These are phyloP conservation scores for Phoenix roebelenii DNA, from an alignment of 176 grass and related monocot genomes.

Conservation along the genomic window DNA sequence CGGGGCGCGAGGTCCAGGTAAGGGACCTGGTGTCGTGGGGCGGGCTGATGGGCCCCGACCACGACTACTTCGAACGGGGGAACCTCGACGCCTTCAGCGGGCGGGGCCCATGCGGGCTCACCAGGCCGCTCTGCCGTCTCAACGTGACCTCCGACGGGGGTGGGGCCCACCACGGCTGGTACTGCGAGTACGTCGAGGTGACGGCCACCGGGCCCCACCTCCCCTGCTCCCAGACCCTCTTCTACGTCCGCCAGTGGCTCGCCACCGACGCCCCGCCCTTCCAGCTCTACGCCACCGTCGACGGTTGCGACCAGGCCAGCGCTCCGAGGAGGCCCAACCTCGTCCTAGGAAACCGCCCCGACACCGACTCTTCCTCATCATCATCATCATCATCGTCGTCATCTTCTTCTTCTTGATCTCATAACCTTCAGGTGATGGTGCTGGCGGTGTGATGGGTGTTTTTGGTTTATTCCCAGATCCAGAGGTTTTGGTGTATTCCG, in stretches of 20 bases:
- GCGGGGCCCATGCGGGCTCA: constrained; percentile 10
- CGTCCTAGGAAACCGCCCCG: no score
- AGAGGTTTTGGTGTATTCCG: no score
- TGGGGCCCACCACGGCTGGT: constrained; percentile 39
- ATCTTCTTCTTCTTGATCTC: no score
- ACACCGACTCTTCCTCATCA: no score
- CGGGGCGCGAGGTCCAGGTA: constrained; percentile 11
- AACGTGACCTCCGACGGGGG: constrained; percentile 39
- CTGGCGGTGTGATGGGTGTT: no score
- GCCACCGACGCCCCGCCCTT: constrained; percentile 35
- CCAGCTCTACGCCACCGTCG: constrained; percentile 25
- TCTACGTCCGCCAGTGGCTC: constrained; percentile 37
- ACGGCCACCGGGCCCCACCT: constrained; percentile 22
- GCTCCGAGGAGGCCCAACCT: background rate
- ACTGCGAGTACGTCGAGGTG: constrained; percentile 24
- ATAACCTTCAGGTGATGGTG: no score
- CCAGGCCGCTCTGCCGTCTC: constrained; percentile 17
- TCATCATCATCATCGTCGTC: no score
- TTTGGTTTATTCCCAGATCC: no score
- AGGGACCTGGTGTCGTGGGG: constrained; percentile 22
- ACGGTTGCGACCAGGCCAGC: constrained; percentile 1
- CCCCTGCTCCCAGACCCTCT: constrained; percentile 15
- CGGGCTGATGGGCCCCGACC: constrained; percentile 16
- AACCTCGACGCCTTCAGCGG: constrained; percentile 34
- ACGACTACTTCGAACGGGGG: constrained; percentile 36